Evolutionary conservation across 2,329 filamentous ascomycete species (phyloP), one percentile per base, ranked within the genome.

Genomic region (Phaeosphaeria sp.): DNA sequence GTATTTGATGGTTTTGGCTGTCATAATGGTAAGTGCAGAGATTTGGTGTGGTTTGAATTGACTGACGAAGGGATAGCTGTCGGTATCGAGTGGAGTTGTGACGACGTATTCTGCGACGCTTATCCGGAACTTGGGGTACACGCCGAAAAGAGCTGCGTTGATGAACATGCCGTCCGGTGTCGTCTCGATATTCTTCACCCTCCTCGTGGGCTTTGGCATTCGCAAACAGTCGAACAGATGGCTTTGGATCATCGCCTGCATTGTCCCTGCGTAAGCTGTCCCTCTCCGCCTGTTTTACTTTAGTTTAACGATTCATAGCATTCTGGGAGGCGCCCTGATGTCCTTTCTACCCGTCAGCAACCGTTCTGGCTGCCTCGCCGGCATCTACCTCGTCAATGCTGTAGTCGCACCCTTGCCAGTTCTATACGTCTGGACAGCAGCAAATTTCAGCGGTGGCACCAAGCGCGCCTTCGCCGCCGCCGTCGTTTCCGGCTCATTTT

Each of bases 1-100:
- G 0, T 87, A 84, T 83, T 79, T 64, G 30, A 56, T 64, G 44
- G 46, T 61, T 21, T 39, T 64, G 8, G 50, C 58, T n/a, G 56
- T 59, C 13, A 46, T 64, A 5, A 18, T 64, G 40, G 61, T 61
- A 50, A 48, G 52, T 55, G 15, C 18, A 36, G 3, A 8, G 20
- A 25, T 30, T 8, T 25, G 25, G 18, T 43, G 2, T 44, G 17
- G n/a, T 49, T 49, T 49, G 18, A 15, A 5, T 3, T 25, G 15
- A 49, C 21, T 49, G 48, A 25, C 36, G 27, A n/a, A 11, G 11
- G 13, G 8, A 42, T 17, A 64, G 59, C 36, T 62, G 0, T 64
- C 59, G 18, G 53, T 62, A 15, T 58, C 59, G 18, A 63, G 59
- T 27, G 61, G 64, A 15, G 61, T 67, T 5, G 56, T 68, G 3